These are phyloP conservation scores for Fusarium pseudonygamai DNA, from an alignment of 2,329 filamentous ascomycete species.

Conservation along the genomic window DNA sequence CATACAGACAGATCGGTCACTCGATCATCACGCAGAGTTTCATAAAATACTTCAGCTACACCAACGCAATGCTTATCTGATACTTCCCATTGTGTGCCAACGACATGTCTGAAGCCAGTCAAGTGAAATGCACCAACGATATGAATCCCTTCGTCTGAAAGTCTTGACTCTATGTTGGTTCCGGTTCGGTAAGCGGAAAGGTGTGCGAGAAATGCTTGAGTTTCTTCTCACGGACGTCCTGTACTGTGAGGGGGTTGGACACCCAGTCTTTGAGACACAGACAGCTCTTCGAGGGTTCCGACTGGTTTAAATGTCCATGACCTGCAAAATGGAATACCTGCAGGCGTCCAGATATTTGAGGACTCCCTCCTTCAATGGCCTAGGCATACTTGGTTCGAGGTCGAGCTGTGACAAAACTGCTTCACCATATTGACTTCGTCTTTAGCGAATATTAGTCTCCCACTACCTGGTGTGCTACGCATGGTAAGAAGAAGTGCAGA, in stretches of 20 bases:
- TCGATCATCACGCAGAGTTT: background rate
- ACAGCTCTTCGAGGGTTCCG: background rate
- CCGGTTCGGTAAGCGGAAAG: background rate
- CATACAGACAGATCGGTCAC: background rate
- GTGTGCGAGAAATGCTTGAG: background rate
- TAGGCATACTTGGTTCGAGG: rapidly evolving
- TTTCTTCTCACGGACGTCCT: background rate
- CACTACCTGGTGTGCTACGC: background rate
- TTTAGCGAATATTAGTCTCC: rapidly evolving
- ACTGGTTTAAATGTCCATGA: background rate
- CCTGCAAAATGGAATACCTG: background rate
- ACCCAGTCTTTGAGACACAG: background rate
- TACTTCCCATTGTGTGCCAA: background rate
- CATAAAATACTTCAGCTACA: background rate
- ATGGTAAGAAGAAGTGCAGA: background rate
- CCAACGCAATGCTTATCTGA: background rate
- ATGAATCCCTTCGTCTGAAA: background rate
- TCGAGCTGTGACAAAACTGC: background rate
- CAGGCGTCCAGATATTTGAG: rapidly evolving
- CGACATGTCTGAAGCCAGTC: background rate
- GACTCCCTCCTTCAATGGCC: background rate
- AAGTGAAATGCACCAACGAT: background rate
- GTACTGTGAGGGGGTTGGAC: background rate
- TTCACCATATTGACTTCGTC: background rate
- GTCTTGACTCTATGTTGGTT: background rate